These are phyloP conservation scores for Botryobasidium botryosum DNA, from an alignment of 768 basidiomycete species.

Conservation along the genomic window DNA sequence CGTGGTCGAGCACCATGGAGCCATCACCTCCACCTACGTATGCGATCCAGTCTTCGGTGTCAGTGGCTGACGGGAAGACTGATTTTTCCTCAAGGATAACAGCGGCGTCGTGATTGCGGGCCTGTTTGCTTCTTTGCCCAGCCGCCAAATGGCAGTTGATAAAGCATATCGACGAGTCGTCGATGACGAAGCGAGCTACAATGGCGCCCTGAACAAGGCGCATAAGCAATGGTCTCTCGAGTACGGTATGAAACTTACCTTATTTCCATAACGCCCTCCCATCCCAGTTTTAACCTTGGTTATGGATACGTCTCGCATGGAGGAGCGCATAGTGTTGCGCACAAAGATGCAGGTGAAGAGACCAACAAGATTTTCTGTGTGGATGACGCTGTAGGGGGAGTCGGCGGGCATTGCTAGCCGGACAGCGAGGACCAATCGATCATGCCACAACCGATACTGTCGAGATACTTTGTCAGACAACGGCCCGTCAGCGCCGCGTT, in stretches of 20 bases:
- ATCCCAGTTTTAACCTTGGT: conserved; percentile 83
- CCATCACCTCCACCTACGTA: conserved; percentile 89
- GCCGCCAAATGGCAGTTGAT: conserved; percentile 97
- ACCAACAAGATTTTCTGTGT: conserved; percentile 83
- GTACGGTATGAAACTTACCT: conserved; percentile 33
- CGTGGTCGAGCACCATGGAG: conserved; percentile 85
- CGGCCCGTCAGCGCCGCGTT: conserved; percentile 40
- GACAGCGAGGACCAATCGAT: conserved; percentile 56
- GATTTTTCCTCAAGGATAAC: conserved; percentile 71
- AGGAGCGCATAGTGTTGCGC: conserved; percentile 42
- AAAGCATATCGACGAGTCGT: conserved; percentile 86
- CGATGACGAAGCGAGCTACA: conserved; percentile 73
- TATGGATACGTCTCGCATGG: conserved; percentile 52
- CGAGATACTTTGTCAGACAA: conserved; percentile 72
- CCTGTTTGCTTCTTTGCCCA: conserved; percentile 66
- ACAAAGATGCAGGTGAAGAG: conserved; percentile 65
- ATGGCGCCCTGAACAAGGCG: conserved; percentile 56
- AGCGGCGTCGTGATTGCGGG: conserved; percentile 75
- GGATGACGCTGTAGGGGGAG: conserved; percentile 58
- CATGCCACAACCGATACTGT: conserved; percentile 81
- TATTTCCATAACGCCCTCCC: conserved; percentile 87
- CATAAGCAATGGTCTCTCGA: neutral
- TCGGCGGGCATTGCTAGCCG: conserved; percentile 56
- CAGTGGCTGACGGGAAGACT: conserved; percentile 34
- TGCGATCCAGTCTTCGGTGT: conserved; percentile 35